Evolutionary conservation across 495 filamentous ascomycete genomes (phyloP).

Genomic region (Talaromyces liani): DNA sequence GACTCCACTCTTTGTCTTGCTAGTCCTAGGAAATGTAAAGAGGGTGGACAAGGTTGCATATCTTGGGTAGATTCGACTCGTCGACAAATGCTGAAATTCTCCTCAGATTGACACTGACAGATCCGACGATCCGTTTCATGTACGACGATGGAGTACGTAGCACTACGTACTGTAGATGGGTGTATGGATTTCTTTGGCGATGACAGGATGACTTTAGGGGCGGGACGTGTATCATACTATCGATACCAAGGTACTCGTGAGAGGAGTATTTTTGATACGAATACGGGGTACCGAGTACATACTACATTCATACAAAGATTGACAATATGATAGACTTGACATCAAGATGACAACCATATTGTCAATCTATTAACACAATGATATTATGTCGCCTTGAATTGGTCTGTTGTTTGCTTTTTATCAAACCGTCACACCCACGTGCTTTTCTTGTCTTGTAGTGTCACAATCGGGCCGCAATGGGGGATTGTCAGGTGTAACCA

Average conservation of each 20-base stretch:
- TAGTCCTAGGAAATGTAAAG: background rate
- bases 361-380: background rate
- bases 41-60: background rate
- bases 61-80: background rate
- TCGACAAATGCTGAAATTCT: background rate
- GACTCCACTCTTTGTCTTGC: background rate
- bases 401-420: background rate
- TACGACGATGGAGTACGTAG: background rate
- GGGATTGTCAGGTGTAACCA: background rate
- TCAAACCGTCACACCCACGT: background rate
- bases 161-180: no score
- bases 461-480: background rate
- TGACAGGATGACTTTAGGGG: background rate
- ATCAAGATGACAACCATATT: background rate
- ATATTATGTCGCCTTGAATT: background rate
- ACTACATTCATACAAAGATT: background rate
- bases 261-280: background rate
- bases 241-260: background rate
- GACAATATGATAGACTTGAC: background rate
- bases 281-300: background rate
- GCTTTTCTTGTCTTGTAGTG: background rate
- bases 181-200: background rate
- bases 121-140: background rate
- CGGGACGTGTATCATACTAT: background rate
- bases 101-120: background rate